Percentiles rank a stretch among this genome's conserved stretches.
Evolutionary conservation across 2,329 filamentous ascomycete genomes (phyloP).

Genomic region (Xylariaceae sp.): DNA sequence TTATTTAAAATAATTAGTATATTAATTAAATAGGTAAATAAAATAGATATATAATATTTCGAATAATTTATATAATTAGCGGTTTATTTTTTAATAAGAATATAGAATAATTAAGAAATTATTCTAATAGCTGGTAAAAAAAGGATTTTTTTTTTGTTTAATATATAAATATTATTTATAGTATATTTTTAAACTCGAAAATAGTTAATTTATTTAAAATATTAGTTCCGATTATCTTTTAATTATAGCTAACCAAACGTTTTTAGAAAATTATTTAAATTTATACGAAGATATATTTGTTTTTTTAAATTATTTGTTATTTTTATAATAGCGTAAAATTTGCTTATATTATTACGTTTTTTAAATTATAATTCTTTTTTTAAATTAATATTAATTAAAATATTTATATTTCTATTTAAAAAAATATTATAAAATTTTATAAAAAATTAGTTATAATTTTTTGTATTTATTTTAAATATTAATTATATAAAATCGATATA

Average conservation of each 20-base stretch:
- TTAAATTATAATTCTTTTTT: neutral
- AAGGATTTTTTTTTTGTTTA: neutral
- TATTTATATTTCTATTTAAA: neutral
- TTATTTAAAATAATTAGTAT: neutral
- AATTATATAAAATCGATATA: neutral
- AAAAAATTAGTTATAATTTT: neutral
- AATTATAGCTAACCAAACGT: neutral
- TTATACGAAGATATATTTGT: neutral
- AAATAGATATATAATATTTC: neutral
- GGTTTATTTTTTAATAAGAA: neutral
- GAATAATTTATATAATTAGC: neutral
- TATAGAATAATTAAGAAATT: neutral
- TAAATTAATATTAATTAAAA: neutral
- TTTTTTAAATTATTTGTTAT: neutral
- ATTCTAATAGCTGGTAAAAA: neutral
- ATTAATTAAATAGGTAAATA: neutral
- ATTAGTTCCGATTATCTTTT: neutral
- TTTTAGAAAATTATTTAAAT: neutral
- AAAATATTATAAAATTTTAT: neutral
- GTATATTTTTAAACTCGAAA: neutral
- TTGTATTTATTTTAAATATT: neutral
- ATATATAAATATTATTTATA: neutral
- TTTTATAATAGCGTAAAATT: neutral
- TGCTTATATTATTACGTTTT: neutral
- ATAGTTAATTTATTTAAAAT: neutral